Evolutionary conservation across 345 rosid species (phyloP), one percentile per base, ranked within the genome.

Genomic region (Pugionium dolabratum): DNA sequence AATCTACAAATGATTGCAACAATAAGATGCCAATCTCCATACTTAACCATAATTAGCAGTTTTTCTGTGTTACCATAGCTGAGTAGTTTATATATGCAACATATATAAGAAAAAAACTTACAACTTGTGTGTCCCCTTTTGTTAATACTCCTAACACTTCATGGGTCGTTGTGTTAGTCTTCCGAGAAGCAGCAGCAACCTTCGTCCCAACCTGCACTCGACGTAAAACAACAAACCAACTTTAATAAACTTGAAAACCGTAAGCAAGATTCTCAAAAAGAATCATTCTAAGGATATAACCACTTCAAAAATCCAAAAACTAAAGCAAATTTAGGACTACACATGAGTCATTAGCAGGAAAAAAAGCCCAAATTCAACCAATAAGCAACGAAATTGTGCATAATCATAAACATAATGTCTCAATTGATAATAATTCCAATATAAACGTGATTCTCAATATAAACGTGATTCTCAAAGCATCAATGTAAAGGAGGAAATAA

Each of bases 81-180:
- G 18, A 18, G 18, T 18, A 18, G 51, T 56, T 7, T 34, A 10
- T 2, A 43, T 40, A 59, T 3, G 35, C 57, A 49, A 52, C 11
- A 31, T 10, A 51, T 30, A 57, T 6, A 58, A 67, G 45, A 40
- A 65, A 40, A 52, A 73, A 73, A 66, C 86, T 59, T 83, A 90
- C 99, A 2, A 88, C 81, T 84, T 94, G 97, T 46, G 93, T 85
- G 28, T 86, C 86, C 25, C 75, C 91, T 77, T 78, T 76, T 5
- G 96, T 94, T 91, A 85, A 82, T 43, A 87, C 95, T 73, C 96
- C 97, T 31, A 95, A 73, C 30, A 88, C 91, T 85, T 94, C 99
- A 79, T 94, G 95, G 29, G 83, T 86, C 4, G 97, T 94, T 48
- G 99, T 94, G 75, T 94, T 94, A 6, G 97, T 91, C 79, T 94